phyloP scores from a whole-genome alignment of 257 asterid genomes.

The Misopates orontium region DNA sequence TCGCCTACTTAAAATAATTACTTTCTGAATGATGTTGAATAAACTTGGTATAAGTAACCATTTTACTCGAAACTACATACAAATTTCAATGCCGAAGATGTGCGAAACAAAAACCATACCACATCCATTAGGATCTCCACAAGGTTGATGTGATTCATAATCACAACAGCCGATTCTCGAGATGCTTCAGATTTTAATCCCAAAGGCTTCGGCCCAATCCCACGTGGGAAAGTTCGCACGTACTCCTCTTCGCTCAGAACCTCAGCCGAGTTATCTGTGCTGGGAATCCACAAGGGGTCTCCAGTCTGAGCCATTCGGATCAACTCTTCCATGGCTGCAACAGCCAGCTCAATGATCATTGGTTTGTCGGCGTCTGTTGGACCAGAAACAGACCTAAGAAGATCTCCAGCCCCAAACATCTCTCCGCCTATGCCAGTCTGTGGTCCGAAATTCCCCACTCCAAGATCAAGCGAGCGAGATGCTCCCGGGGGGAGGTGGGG shows the following conservation, averaged over 20 bases:
- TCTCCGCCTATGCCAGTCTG: conserved; percentile 46
- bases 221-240: conserved; percentile 39
- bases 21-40: too few species aligned
- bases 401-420: conserved; percentile 49
- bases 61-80: too few species aligned
- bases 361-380: conserved; percentile 68
- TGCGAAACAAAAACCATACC: conserved; percentile 39
- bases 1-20: too few species aligned
- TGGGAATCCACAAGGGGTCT: conserved; percentile 69
- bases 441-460: conserved; percentile 48
- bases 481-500: conserved; percentile 48
- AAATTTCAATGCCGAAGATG: too few species aligned
- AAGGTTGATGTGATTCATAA: conserved; percentile 48
- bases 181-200: conserved; percentile 54
- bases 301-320: conserved; percentile 65
- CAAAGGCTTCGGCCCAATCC: conserved; percentile 49
- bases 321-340: conserved; percentile 83
- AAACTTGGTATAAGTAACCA: too few species aligned
- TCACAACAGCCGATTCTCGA: conserved; percentile 48
- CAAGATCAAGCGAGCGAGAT: conserved; percentile 56
- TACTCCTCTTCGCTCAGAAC: conserved; percentile 48
- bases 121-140: conserved; percentile 62
- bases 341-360: conserved; percentile 68
- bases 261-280: conserved; percentile 31
- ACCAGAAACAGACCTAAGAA: conserved; percentile 63